Percentiles rank a stretch among this genome's conserved stretches.
Evolutionary conservation across 2,329 filamentous ascomycete genomes (phyloP).

Genomic region (Nothophoma quercina): DNA sequence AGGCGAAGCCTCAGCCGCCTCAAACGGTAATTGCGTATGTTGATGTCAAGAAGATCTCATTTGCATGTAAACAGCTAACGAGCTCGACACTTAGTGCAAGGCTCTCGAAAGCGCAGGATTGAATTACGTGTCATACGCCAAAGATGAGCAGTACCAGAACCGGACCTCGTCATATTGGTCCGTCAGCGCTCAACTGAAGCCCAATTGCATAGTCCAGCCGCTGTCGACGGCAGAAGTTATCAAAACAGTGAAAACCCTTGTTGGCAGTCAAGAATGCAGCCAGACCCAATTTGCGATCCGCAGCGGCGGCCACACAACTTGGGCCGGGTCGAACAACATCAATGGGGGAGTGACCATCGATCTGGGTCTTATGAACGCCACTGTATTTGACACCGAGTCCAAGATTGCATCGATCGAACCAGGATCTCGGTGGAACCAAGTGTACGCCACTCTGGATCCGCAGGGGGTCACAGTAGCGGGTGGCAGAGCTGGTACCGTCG

Average conservation of each 20-base stretch:
- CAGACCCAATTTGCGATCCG: conserved; percentile 34
- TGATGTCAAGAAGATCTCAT: too few species aligned
- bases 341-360: conserved; percentile 39
- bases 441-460: conserved; percentile 39
- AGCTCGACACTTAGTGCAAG: conserved; percentile 23
- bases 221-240: conserved; percentile 36
- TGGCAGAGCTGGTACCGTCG: conserved; percentile 35
- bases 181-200: conserved; percentile 33
- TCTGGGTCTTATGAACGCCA: conserved; percentile 33
- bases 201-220: conserved; percentile 43
- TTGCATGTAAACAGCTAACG: too few species aligned
- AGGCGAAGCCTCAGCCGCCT: too few species aligned
- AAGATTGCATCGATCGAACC: conserved; percentile 33
- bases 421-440: conserved; percentile 44
- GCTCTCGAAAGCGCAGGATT: conserved; percentile 26
- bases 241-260: conserved; percentile 21
- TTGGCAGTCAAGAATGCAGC: conserved; percentile 1
- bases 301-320: conserved; percentile 37
- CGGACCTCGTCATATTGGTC: conserved; percentile 36
- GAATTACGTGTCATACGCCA: conserved; percentile 21
- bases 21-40: too few species aligned
- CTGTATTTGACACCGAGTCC: conserved; percentile 16
- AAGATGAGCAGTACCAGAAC: conserved; percentile 21
- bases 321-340: conserved; percentile 42
- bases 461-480: conserved; percentile 29